Percentiles rank a stretch among this genome's conserved stretches.
Conservation (phyloP, 805 yeast genomes). For the Metschnikowia kunwiensis region DNA sequence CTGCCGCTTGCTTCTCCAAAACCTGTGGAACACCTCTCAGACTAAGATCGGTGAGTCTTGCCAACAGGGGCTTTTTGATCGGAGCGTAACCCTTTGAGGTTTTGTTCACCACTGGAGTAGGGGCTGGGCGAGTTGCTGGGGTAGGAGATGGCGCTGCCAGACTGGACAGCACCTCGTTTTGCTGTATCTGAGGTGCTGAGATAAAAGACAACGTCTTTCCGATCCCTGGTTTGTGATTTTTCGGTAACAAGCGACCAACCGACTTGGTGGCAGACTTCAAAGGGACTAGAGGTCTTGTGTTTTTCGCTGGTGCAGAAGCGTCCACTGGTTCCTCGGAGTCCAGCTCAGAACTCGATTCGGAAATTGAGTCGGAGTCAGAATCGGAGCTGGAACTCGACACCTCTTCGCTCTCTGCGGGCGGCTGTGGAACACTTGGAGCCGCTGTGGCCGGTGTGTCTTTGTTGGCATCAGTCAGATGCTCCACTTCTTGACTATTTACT, state of each 20-base stretch:
- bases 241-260: constrained; percentile 4
- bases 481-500: too few relatives aligned
- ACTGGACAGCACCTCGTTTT: neutral
- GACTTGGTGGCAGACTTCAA: too few relatives aligned
- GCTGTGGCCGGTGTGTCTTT: too few relatives aligned
- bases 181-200: neutral
- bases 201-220: neutral
- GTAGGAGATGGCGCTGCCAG: neutral
- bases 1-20: constrained; percentile 6
- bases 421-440: too few relatives aligned
- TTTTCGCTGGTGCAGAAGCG: too few relatives aligned
- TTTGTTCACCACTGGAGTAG: neutral
- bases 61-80: constrained; percentile 4
- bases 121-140: neutral
- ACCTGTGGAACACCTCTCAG: constrained; percentile 19
- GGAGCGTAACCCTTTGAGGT: neutral
- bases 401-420: neutral
- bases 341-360: constrained; percentile 9
- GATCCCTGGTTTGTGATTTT: constrained; percentile 2
- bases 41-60: constrained; percentile 14
- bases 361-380: constrained; percentile 9
- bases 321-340: constrained; percentile 3
- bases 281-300: too few relatives aligned
- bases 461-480: too few relatives aligned
- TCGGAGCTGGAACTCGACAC: constrained; percentile 3